Evolutionary conservation across 768 basidiomycete species (phyloP).

Genomic region (Galerina sulciceps): DNA sequence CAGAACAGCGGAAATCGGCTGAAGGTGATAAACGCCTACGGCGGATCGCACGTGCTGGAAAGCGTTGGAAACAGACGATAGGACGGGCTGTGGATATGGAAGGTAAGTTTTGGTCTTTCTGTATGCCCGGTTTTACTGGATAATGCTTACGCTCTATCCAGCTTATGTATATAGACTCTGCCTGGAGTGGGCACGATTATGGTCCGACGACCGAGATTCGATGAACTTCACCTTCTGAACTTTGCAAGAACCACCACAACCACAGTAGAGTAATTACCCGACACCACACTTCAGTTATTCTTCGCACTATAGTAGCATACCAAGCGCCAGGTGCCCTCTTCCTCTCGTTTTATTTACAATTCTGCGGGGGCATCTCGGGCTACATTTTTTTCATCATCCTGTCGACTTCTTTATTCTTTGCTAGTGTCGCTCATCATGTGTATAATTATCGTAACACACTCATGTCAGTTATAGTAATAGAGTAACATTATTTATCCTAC

Average conservation of each 20-base stretch:
- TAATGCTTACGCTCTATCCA: conserved; percentile 29
- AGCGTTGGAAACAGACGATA: conserved; percentile 87
- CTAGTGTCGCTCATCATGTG: too few relatives aligned
- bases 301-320: too few relatives aligned
- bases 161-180: conserved; percentile 88
- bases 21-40: conserved; percentile 77
- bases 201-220: conserved; percentile 81
- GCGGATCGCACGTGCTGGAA: conserved; percentile 89
- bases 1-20: conserved; percentile 37
- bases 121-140: background rate
- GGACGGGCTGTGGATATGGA: conserved; percentile 92
- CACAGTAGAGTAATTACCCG: too few relatives aligned
- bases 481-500: too few relatives aligned
- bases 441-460: too few relatives aligned
- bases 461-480: too few relatives aligned
- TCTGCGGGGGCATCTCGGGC: too few relatives aligned
- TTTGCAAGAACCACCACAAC: background rate
- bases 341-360: too few relatives aligned
- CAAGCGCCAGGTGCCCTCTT: too few relatives aligned
- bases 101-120: conserved; percentile 51
- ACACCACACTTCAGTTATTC: too few relatives aligned
- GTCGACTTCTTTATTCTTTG: too few relatives aligned
- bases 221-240: conserved; percentile 46
- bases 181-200: conserved; percentile 86
- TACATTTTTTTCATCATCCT: too few relatives aligned